Conservation (phyloP, 139 green algal species). For the Chlorella sp. region DNA sequence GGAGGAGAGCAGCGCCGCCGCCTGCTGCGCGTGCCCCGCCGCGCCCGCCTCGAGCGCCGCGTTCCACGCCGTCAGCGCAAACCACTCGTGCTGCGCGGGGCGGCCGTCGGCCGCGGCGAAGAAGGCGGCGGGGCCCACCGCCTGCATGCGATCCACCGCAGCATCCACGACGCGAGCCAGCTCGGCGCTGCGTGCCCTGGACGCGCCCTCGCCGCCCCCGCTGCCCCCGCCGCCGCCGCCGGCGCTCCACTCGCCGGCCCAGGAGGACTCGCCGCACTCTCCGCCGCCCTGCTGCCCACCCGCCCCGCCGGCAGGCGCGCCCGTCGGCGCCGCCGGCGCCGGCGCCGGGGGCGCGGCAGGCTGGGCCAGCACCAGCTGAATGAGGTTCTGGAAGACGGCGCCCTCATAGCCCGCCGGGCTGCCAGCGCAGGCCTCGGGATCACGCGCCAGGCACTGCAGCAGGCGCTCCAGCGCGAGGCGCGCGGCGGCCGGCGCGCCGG, state of each 20-base stretch:
- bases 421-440: not conserved
- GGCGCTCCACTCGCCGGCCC: no score
- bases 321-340: no score
- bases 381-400: conserved; percentile 31
- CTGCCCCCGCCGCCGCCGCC: no score
- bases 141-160: conserved; percentile 9
- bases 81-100: conserved; percentile 14
- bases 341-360: no score
- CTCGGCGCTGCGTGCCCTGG: conserved; percentile 9
- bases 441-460: not conserved
- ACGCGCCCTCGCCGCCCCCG: no score
- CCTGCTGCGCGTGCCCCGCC: not conserved
- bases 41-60: not conserved
- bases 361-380: conserved; percentile 25
- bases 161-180: conserved; percentile 6
- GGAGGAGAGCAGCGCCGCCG: conserved; percentile 20
- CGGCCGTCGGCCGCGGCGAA: not conserved
- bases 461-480: conserved; percentile 6
- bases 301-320: no score
- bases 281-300: no score
- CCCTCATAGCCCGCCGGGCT: conserved; percentile 14
- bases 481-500: not conserved
- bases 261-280: no score
- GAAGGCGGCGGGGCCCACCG: conserved; percentile 4
- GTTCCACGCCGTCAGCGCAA: conserved; percentile 23